These are phyloP conservation scores for Collybia mongolica DNA, from an alignment of 768 basidiomycete genomes.

Conservation along the genomic window DNA sequence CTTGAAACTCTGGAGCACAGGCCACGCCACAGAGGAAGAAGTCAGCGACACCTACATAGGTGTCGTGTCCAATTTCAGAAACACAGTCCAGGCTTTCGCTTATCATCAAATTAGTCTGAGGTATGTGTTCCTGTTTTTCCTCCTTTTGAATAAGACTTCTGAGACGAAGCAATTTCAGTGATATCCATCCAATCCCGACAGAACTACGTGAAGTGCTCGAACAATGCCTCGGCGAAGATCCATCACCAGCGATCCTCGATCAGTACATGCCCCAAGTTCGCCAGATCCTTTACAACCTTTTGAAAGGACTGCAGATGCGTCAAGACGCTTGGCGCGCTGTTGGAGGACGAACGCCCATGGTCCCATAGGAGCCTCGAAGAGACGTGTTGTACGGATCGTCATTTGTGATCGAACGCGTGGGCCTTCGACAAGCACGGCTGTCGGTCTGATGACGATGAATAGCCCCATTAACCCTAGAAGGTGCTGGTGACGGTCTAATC, in stretches of 20 bases:
- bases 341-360: conserved; percentile 6
- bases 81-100: conserved; percentile 72
- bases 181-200: conserved; percentile 59
- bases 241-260: conserved; percentile 68
- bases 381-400: no score
- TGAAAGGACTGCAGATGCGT: conserved; percentile 80
- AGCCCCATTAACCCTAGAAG: no score
- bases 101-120: conserved; percentile 72
- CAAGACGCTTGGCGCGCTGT: conserved; percentile 50
- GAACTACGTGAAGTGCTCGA: conserved; percentile 70
- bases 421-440: no score
- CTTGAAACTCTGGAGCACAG: conserved; percentile 66
- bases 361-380: conserved; percentile 1
- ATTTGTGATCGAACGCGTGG: no score
- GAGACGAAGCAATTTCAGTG: conserved; percentile 33
- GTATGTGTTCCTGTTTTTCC: conserved; percentile 22
- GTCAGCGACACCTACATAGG: conserved; percentile 91
- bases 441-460: no score
- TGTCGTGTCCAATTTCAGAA: conserved; percentile 88
- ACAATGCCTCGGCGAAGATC: conserved; percentile 70
- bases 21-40: conserved; percentile 57
- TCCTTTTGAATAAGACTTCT: not conserved
- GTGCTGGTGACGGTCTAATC: no score
- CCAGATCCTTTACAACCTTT: conserved; percentile 74
- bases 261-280: conserved; percentile 81